Evolutionary conservation across 2,329 filamentous ascomycete species (phyloP), one percentile per base, ranked within the genome.

Genomic region (Fusarium foetens): DNA sequence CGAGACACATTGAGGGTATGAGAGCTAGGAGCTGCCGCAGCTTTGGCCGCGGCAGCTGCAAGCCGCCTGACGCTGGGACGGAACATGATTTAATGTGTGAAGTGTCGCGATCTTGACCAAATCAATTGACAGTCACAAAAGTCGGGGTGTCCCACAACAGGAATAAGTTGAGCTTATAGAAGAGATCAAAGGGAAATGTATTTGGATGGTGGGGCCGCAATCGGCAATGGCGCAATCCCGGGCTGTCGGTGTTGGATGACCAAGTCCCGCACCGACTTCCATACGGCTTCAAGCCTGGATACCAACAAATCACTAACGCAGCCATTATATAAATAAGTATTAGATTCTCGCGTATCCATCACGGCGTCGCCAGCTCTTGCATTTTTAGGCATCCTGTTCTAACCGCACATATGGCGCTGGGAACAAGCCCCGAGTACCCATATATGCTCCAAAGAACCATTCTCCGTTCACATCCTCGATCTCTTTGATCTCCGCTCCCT

Each of bases 401-500:
- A 90, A 77, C 72, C 84, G 84, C 31, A 94, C 93, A 85, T 95
- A 95, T 12, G 89, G 88, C 11, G 91, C 91, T 8, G 95, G 95
- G 78, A 98, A 97, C 72, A 98, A 76, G 0, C 94, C 95, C 75
- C 89, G 91, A 29, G 83, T 84, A 1, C 94, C 94, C 83, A 94
- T 94, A 84, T 97, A 98, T 33, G 90, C 90, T 1, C 95, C 95
- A 83, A 92, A 92, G 77, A 88, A 94, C 95, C 95, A 98, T 80
- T 97, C 94, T 23, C 92, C 93, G 79, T 97, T 97, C 52, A 97
- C 90, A 80, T 96, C 93, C 79, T 95, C 92, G 41, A 92, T 90
- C 83, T 98, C 95, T 11, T 87, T 87, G 19, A 98, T 88, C 80
- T 96, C 93, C 0, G 95, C 94, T 14, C 93, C 91, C 55, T 90